A percentile compares a stretch with the other conserved stretches of the same genome.
Evolutionary conservation across 352 stramenopile species (phyloP).

Genomic region (Globisporangium megalacanthum): DNA sequence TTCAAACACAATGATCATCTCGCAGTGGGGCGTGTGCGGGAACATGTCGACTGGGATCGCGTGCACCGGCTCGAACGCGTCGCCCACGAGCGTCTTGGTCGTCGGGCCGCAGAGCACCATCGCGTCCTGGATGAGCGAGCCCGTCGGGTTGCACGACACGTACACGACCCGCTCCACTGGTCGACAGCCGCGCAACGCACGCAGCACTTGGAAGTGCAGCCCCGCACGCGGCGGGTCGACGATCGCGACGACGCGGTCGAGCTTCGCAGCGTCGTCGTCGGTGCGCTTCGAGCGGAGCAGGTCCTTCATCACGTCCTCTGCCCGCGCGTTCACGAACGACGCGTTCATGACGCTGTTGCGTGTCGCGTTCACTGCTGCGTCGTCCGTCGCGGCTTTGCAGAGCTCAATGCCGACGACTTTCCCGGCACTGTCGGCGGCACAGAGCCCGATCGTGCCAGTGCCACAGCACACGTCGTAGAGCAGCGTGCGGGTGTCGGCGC

Average conservation of each 20-base stretch:
- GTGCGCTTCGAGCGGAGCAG: slow-evolving; percentile 59
- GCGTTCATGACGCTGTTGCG: slow-evolving; percentile 85
- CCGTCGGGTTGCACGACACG: slow-evolving; percentile 98
- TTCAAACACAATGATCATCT: slow-evolving; percentile 99
- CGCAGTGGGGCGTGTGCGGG: slow-evolving; percentile 96
- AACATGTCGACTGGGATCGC: slow-evolving; percentile 98
- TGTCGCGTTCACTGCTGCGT: slow-evolving; percentile 82
- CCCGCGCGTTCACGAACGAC: slow-evolving; percentile 89
- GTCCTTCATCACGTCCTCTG: slow-evolving; percentile 88
- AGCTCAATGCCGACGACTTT: slow-evolving; percentile 88
- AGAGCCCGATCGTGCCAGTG: slow-evolving; percentile 97
- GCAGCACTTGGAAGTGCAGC: slow-evolving; percentile 90
- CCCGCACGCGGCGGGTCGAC: slow-evolving; percentile 96
- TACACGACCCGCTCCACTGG: slow-evolving; percentile 93
- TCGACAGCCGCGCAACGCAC: slow-evolving; percentile 74
- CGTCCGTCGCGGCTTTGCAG: slow-evolving; percentile 87
- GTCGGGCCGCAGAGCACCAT: slow-evolving; percentile 90
- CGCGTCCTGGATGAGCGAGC: slow-evolving; percentile 88
- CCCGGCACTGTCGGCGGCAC: slow-evolving; percentile 71
- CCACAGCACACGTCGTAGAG: slow-evolving; percentile 98
- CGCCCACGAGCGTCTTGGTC: slow-evolving; percentile 90
- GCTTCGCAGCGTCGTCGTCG: slow-evolving; percentile 33
- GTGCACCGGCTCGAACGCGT: slow-evolving; percentile 89
- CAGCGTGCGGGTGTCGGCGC: slow-evolving; percentile 71
- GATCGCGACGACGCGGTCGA: slow-evolving; percentile 91